phyloP scores from a whole-genome alignment of 495 filamentous ascomycete species.

The Viridothelium virens region DNA sequence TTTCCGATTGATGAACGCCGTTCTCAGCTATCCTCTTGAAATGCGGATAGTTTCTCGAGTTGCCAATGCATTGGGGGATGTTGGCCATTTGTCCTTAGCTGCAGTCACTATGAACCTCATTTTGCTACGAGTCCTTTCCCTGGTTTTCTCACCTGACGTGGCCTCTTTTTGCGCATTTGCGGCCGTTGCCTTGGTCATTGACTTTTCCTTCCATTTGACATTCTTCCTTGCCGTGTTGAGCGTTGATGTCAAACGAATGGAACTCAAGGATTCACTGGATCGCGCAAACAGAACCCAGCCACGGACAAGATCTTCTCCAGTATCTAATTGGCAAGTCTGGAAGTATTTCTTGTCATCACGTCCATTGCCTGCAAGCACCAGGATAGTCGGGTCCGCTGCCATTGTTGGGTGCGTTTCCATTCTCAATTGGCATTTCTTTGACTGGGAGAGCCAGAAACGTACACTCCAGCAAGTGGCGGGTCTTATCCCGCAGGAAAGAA shows the following conservation, averaged over 20 bases:
- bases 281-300: conserved; percentile 30
- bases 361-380: conserved; percentile 47
- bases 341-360: not conserved
- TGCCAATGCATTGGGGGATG: conserved; percentile 58
- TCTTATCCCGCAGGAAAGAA: conserved; percentile 5
- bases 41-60: conserved; percentile 53
- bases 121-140: conserved; percentile 50
- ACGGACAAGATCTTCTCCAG: conserved; percentile 10
- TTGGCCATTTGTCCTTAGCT: conserved; percentile 56
- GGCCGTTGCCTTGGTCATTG: conserved; percentile 58
- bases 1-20: conserved; percentile 61
- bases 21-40: conserved; percentile 56
- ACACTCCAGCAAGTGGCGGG: conserved; percentile 35
- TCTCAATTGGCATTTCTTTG: conserved; percentile 61
- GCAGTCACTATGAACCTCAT: conserved; percentile 52
- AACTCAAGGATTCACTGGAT: conserved; percentile 50
- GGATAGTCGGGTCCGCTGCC: conserved; percentile 53
- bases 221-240: conserved; percentile 68
- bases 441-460: conserved; percentile 42
- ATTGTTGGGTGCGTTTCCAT: conserved; percentile 54
- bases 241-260: conserved; percentile 62
- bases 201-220: conserved; percentile 62
- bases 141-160: conserved; percentile 52
- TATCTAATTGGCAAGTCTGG: conserved; percentile 5
- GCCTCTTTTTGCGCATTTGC: conserved; percentile 63